phyloP scores from a whole-genome alignment of 176 grass and related monocot genomes.

The Hsuehochloa calcarea region DNA sequence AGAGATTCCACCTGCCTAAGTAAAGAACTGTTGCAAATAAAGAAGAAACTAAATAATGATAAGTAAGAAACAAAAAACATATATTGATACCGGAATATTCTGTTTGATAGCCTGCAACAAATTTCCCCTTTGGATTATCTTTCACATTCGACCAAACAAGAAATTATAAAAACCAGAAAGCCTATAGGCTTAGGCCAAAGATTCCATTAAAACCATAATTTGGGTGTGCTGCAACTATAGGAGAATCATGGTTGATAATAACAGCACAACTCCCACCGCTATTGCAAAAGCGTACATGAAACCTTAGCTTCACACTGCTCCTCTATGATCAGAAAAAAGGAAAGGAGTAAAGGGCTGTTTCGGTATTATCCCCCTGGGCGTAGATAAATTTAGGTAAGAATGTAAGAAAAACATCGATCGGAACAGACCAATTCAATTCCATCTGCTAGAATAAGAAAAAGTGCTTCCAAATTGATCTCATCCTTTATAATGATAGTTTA shows the following conservation, averaged over 20 bases:
- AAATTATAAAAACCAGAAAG: neutral
- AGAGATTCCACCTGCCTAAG: neutral
- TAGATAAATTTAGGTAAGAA: neutral
- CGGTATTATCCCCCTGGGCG: neutral
- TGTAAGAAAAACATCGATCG: neutral
- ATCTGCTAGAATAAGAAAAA: neutral
- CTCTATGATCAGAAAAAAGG: conserved; percentile 3
- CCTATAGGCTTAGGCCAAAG: neutral
- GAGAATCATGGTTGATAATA: neutral
- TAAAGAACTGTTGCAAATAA: neutral
- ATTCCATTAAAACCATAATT: too few relatives aligned
- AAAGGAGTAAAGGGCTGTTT: neutral
- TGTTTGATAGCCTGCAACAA: neutral
- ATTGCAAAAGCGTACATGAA: conserved; percentile 1
- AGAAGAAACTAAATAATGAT: neutral
- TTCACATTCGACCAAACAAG: conserved; percentile 4
- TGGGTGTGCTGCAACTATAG: too few relatives aligned
- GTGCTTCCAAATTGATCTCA: neutral
- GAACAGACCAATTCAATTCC: neutral
- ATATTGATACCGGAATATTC: neutral
- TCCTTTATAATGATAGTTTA: neutral
- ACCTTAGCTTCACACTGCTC: neutral
- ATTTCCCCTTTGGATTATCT: neutral
- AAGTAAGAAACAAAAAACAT: too few relatives aligned
- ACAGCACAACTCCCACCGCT: neutral